Conservation (phyloP, 2,329 filamentous ascomycete genomes). For the Metarhizium brunneum region DNA sequence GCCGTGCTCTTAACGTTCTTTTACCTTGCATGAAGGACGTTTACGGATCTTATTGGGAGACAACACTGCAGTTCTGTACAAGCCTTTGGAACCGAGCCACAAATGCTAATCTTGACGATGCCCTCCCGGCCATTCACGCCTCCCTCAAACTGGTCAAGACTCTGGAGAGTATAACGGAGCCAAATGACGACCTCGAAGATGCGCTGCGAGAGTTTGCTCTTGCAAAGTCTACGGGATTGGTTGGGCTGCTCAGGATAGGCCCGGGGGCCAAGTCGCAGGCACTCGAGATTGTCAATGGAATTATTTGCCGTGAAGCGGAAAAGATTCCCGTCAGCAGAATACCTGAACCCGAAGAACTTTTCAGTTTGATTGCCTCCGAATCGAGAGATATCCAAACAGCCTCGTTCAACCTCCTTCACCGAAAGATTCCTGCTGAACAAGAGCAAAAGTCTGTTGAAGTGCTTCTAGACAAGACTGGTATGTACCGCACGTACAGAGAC, state of each 20-base stretch:
- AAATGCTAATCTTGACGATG: conserved; percentile 32
- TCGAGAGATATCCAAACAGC: conserved; percentile 69
- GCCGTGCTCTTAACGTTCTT: conserved; percentile 49
- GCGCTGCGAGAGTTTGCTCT: conserved; percentile 54
- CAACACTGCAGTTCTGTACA: conserved; percentile 48
- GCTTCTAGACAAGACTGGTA: conserved; percentile 57
- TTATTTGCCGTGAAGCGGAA: conserved; percentile 61
- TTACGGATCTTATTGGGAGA: conserved; percentile 83
- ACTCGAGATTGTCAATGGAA: conserved; percentile 62
- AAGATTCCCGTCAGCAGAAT: conserved; percentile 54
- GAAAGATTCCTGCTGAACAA: conserved; percentile 67
- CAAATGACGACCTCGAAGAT: conserved; percentile 81
- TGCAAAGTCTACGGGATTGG: conserved; percentile 45
- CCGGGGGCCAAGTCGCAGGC: conserved; percentile 48
- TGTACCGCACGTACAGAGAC: conserved; percentile 4
- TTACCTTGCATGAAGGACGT: conserved; percentile 70
- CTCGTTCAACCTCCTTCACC: conserved; percentile 72
- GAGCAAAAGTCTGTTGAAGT: conserved; percentile 74
- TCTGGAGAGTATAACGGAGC: conserved; percentile 56
- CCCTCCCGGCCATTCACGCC: conserved; percentile 57
- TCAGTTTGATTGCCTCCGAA: conserved; percentile 64
- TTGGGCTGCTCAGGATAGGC: conserved; percentile 52
- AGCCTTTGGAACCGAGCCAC: conserved; percentile 44
- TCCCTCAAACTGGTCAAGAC: conserved; percentile 62
- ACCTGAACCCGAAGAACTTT: conserved; percentile 59